Base-by-base conservation (phyloP, 1,139 yeast species). In the Debaryomyces coudertii region DNA sequence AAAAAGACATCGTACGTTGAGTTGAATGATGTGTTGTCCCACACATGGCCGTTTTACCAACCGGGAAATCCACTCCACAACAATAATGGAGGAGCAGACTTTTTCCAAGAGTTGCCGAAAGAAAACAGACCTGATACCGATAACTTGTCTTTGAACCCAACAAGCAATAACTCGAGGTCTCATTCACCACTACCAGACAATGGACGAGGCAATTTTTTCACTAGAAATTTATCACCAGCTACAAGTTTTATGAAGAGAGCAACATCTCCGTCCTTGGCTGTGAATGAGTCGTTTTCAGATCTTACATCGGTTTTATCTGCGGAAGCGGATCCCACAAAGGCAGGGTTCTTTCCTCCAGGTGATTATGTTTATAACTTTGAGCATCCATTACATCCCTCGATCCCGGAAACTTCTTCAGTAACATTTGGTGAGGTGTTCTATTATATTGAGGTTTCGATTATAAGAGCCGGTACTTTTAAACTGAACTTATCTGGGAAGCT, bases 281-380 rank as follows among this genome's bases (percentile, higher is more conserved):
- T 41, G 11, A 23, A 49, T 18, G 54, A 55, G 8, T 54, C 64
- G 2, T 54, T 52, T 36, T 44, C 51, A 14, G 70, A 66, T 23
- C 47, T 65, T 38, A 47, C 58, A 5, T 39, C 65, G 4, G 56
- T 57, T 7, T 45, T 53, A 27, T 53, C 62, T 7, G 55, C 42
- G 6, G 62, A 57, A 11, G 46, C 43, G 14, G 71, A 62, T 24
- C 30, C 56, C 2, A 53, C 61, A n/a, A 65, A 66, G 36, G 65
- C 68, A 2, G 71, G 70, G 16, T 52, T 49, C 7, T 75, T 75
- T 45, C 57, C 63, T 73, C 90, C 95, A 0, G 99, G 98, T 27
- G 97, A 90, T 59, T 93, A 93, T 60, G 76, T 89, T 39, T 93
- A 92, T 69, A 87, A 90, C 52, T 93, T 93, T 61, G 99, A 93